phyloP scores from a whole-genome alignment of 345 rosid genomes.

The Diplotaxis tenuifolia region DNA sequence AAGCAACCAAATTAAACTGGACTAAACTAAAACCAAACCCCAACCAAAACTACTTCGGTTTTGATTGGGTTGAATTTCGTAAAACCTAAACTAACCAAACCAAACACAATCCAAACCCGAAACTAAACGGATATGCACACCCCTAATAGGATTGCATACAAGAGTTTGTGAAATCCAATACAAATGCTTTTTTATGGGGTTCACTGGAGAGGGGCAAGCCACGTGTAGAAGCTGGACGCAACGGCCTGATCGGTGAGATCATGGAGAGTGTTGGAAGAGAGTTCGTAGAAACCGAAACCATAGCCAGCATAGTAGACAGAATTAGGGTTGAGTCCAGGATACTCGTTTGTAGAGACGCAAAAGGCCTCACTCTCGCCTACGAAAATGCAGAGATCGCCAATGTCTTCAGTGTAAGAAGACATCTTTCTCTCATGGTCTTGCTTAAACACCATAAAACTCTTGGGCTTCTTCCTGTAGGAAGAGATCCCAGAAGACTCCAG shows the following conservation, averaged over 20 bases:
- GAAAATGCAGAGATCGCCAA: conserved; percentile 22
- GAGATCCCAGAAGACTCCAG: background rate
- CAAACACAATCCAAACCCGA: no score
- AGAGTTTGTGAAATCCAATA: no score
- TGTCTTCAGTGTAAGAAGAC: conserved; percentile 19
- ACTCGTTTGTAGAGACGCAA: conserved; percentile 1
- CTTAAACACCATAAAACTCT: background rate
- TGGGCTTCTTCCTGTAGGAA: background rate
- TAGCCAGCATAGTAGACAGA: background rate
- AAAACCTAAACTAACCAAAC: no score
- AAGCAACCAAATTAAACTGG: no score
- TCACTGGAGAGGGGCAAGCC: background rate
- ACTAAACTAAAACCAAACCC: no score
- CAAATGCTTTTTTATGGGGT: no score
- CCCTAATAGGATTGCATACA: no score
- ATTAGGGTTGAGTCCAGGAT: background rate
- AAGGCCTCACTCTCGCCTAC: background rate
- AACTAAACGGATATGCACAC: no score
- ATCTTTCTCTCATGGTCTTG: conserved; percentile 7
- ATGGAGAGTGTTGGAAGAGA: conserved; percentile 12
- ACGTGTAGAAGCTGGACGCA: background rate
- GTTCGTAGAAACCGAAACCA: background rate
- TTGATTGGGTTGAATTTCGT: no score
- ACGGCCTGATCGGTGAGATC: background rate
- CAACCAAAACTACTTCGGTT: no score